Base-by-base conservation (phyloP, 1,139 yeast genomes). In the Yamadazyma diospyri region DNA sequence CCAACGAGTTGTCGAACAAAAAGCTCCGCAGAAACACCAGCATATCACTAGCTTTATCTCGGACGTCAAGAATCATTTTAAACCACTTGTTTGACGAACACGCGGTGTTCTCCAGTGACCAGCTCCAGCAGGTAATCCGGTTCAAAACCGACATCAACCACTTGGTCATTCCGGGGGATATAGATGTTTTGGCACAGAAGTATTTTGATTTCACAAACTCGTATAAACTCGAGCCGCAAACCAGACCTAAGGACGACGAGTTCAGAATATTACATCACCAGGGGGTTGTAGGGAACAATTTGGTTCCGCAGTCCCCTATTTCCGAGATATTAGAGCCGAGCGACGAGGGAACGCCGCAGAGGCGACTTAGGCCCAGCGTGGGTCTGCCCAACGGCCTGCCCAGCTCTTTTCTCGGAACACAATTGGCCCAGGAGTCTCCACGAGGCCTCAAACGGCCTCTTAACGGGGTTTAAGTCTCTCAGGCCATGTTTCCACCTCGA, bases 191-290 rank as follows among this genome's bases (percentile, higher is more conserved):
- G 12, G 19, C 27, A 14, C n/a, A 7, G 4, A 27, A 17, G 14
- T 19, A 25, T 11, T n/a, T n/a, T 10, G 10, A 10, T n/a, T 33
- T 33, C 23, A 22, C 14, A 6, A 4, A 20, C 11, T 16, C 12
- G 14, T 33, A 29, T 22, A 20, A 27, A 16, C 16, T 23, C 14
- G 25, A 12, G 14, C 14, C 2, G 10, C 18, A 6, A 22, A 10
- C 8, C n/a, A 27, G 35, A 25, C 32, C 27, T 4, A 27, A 27
- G 11, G 31, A 28, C 17, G 12, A 10, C 3, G 27, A 27, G 16
- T 28, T 35, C 11, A 28, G 24, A 19, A 35, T 35, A 16, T 16
- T 23, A 10, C 25, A 35, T 25, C 23, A 30, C 23, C 25, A 29
- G 22, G 25, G 20, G 19, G 17, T 20, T 6, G n/a, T 27, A 23